phyloP scores from a whole-genome alignment of 192 early-diverging fungal genomes.

The Funneliformis mosseae region DNA sequence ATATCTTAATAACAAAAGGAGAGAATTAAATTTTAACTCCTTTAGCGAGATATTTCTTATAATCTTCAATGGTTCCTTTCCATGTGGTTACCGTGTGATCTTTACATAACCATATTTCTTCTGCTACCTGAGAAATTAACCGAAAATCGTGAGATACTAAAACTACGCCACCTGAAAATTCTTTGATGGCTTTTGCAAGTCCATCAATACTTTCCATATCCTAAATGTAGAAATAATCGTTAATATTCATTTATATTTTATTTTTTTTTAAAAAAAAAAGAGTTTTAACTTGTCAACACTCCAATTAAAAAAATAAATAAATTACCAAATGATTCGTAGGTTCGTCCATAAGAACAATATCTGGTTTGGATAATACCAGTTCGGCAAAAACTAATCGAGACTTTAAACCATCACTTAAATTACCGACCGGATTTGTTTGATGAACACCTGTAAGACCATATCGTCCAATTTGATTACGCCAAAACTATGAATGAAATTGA shows the following conservation, averaged over 20 bases:
- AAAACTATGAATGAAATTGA: conserved; percentile 50
- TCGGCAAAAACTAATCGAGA: conserved; percentile 97
- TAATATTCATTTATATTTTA: background rate
- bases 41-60: conserved; percentile 90
- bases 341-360: conserved; percentile 97
- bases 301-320: conserved; percentile 51
- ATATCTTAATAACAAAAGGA: too few species aligned
- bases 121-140: conserved; percentile 92
- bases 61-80: conserved; percentile 79
- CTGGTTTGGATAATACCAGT: conserved; percentile 83
- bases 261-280: background rate
- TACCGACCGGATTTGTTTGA: conserved; percentile 87
- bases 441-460: conserved; percentile 93
- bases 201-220: conserved; percentile 92
- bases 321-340: conserved; percentile 91
- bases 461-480: conserved; percentile 89
- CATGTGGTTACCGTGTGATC: conserved; percentile 75
- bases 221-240: background rate
- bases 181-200: conserved; percentile 93
- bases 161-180: conserved; percentile 94
- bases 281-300: too few species aligned
- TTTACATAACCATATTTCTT: conserved; percentile 95
- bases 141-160: conserved; percentile 99
- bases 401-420: conserved; percentile 93
- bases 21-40: conserved; percentile 62